Evolutionary conservation across 2,329 filamentous ascomycete species (phyloP).

Genomic region (Sporothrix mexicana): DNA sequence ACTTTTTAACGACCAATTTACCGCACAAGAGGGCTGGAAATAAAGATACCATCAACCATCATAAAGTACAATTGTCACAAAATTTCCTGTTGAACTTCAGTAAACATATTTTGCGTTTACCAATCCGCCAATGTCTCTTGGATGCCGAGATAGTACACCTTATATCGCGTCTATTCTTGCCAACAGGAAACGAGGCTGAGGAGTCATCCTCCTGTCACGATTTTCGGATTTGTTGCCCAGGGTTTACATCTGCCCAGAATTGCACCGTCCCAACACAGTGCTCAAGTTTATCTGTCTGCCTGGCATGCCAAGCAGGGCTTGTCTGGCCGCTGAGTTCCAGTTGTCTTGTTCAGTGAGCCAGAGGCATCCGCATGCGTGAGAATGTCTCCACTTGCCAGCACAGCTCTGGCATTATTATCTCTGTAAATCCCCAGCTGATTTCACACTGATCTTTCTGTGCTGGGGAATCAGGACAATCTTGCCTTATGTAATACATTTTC

Average conservation of each 20-base stretch:
- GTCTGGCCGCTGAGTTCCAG: not conserved
- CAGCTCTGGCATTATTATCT: conserved; percentile 11
- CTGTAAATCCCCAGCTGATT: conserved; percentile 8
- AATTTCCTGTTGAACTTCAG: too few relatives aligned
- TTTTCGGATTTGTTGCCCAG: not conserved
- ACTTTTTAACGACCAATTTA: not conserved
- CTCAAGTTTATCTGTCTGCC: conserved; percentile 22
- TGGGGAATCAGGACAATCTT: not conserved
- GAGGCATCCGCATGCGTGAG: conserved; percentile 15
- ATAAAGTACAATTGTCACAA: too few relatives aligned
- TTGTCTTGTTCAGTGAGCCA: not conserved
- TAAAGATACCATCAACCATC: not conserved
- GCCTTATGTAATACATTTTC: conserved; percentile 1
- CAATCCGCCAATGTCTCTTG: too few relatives aligned
- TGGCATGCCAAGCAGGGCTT: conserved; percentile 6
- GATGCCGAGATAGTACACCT: too few relatives aligned
- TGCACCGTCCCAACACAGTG: not conserved
- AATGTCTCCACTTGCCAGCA: conserved; percentile 18
- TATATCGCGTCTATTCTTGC: not conserved
- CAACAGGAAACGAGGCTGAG: conserved; percentile 1
- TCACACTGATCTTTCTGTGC: not conserved
- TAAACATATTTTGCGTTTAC: too few relatives aligned
- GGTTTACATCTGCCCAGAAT: not conserved
- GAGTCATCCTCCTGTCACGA: too few relatives aligned
- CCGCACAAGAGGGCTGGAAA: not conserved